Conservation (phyloP, 768 basidiomycete species). For the Serpula lacrymans region DNA sequence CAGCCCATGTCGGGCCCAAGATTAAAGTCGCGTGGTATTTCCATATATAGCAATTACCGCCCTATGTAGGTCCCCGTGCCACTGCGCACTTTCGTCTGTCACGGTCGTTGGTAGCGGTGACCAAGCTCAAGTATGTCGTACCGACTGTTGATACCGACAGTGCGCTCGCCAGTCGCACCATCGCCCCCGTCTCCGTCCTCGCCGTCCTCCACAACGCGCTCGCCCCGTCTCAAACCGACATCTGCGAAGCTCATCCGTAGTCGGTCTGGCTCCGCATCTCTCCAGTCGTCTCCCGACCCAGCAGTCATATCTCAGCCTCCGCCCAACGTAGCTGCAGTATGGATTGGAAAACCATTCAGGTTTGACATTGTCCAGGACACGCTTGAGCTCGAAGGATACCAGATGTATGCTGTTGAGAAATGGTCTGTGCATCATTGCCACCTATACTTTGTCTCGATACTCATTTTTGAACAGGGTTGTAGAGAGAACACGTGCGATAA, state of each 20-base stretch:
- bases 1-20: too few species aligned
- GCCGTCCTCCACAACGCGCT: conserved; percentile 15
- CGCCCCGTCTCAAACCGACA: conserved; percentile 20
- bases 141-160: conserved; percentile 31
- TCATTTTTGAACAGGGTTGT: conserved; percentile 51
- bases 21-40: too few species aligned
- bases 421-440: conserved; percentile 44
- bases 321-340: conserved; percentile 20
- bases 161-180: conserved; percentile 19
- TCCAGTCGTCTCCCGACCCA: conserved; percentile 2
- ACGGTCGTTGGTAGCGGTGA: too few species aligned
- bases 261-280: conserved; percentile 27
- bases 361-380: conserved; percentile 46
- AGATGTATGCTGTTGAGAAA: conserved; percentile 85
- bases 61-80: too few species aligned
- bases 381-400: conserved; percentile 55
- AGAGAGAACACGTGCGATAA: conserved; percentile 56
- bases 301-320: background rate
- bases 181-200: conserved; percentile 8
- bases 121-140: too few species aligned
- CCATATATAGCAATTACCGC: too few species aligned
- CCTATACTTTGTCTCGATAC: conserved; percentile 1
- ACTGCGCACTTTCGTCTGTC: too few species aligned
- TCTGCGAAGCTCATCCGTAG: conserved; percentile 27
- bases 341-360: conserved; percentile 43